These are phyloP conservation scores for Vitis rotundifolia DNA, from an alignment of 164 flowering plant genomes.

Conservation along the genomic window DNA sequence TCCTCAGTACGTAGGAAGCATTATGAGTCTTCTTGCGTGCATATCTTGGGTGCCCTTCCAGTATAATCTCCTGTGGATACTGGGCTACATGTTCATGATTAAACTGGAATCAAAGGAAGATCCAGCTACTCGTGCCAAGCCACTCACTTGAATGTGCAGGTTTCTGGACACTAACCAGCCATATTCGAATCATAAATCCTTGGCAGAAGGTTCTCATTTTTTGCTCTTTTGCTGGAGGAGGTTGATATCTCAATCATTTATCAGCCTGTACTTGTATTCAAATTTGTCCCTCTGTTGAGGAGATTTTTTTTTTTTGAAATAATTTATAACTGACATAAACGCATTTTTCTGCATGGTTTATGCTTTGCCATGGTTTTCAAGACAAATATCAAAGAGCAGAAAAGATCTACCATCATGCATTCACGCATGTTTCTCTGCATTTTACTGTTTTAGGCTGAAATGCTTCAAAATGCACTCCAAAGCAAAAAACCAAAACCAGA, in stretches of 20 bases:
- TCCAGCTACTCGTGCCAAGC: conserved; percentile 81
- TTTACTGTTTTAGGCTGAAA: too few species aligned
- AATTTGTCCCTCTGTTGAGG: neutral
- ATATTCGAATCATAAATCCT: neutral
- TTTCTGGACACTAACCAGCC: neutral
- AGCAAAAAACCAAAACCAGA: too few species aligned
- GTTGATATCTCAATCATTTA: neutral
- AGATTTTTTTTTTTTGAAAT: too few species aligned
- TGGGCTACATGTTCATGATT: conserved; percentile 82
- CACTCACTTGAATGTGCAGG: conserved; percentile 23
- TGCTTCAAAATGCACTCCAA: too few species aligned
- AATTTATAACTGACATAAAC: too few species aligned
- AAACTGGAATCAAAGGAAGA: conserved; percentile 70
- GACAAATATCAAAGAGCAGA: too few species aligned
- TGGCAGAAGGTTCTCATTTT: neutral
- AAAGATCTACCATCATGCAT: too few species aligned
- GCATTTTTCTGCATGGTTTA: too few species aligned
- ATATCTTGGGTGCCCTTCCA: conserved; percentile 79
- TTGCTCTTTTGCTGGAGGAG: neutral
- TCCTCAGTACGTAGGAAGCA: conserved; percentile 95
- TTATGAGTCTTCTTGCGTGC: conserved; percentile 78
- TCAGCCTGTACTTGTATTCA: neutral
- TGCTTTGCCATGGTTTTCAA: too few species aligned
- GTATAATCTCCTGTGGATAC: conserved; percentile 74
- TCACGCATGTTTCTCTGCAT: too few species aligned